Conservation (phyloP, 306 rosid species). For the Quercus suber region DNA sequence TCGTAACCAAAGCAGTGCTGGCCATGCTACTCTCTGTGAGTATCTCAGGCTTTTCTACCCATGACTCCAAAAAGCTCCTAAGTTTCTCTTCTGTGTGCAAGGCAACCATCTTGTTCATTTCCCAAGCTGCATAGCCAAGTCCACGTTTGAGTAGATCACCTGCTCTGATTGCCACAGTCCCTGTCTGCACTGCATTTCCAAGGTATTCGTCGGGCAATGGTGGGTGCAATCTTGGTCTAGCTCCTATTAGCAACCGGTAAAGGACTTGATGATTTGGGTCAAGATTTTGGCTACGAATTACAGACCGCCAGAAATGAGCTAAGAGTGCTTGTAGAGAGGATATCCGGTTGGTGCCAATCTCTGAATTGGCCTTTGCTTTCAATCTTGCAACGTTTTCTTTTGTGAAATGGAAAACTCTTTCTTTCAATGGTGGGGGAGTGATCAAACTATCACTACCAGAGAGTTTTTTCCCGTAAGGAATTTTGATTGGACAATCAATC, state of each 20-base stretch:
- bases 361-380: conserved; percentile 16
- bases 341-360: background rate
- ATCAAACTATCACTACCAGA: too few relatives aligned
- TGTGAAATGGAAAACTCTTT: background rate
- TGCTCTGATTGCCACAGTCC: background rate
- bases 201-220: background rate
- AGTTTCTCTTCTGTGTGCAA: background rate
- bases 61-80: background rate
- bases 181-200: background rate
- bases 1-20: background rate
- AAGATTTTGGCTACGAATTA: background rate
- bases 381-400: background rate
- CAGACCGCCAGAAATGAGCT: background rate
- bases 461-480: background rate
- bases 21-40: background rate
- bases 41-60: background rate
- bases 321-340: conserved; percentile 19
- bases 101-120: background rate
- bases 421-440: background rate
- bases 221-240: background rate
- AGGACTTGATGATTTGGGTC: background rate
- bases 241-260: background rate
- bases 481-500: background rate
- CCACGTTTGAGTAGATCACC: background rate
- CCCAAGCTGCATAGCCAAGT: background rate